phyloP scores from a whole-genome alignment of 257 asterid genomes.

The Capsicum chinense region DNA sequence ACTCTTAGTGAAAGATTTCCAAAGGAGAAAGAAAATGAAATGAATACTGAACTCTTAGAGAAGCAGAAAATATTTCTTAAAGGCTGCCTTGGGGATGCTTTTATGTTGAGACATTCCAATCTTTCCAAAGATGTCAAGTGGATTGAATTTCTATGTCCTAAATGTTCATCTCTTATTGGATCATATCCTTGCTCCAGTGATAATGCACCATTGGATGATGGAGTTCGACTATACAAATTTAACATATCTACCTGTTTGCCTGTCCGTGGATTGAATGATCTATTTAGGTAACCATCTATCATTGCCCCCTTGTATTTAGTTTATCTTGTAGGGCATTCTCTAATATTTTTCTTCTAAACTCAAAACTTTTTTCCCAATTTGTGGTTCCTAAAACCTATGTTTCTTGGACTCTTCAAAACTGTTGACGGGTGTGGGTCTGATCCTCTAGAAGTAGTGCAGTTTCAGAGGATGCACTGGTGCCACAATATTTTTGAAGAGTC shows the following conservation, averaged over 20 bases:
- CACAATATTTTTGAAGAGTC: no score
- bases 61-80: slow-evolving; percentile 78
- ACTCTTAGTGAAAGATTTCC: slow-evolving; percentile 39
- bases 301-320: not conserved
- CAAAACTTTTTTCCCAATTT: not conserved
- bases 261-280: slow-evolving; percentile 51
- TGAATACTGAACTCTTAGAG: slow-evolving; percentile 53
- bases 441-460: no score
- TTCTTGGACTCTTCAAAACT: no score
- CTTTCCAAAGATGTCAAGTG: slow-evolving; percentile 76
- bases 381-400: not conserved
- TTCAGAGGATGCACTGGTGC: no score
- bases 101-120: slow-evolving; percentile 72
- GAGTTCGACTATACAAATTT: slow-evolving; percentile 81
- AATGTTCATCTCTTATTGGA: slow-evolving; percentile 75
- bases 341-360: not conserved
- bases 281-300: slow-evolving; percentile 55
- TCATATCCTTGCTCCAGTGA: slow-evolving; percentile 79
- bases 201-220: slow-evolving; percentile 69
- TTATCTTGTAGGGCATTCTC: not conserved
- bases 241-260: slow-evolving; percentile 65
- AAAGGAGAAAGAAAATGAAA: slow-evolving; percentile 39
- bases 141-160: slow-evolving; percentile 68
- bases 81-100: slow-evolving; percentile 83
- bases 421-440: no score